Evolutionary conservation across 208 protist genomes (phyloP).

Genomic region (Porcisia deanei): DNA sequence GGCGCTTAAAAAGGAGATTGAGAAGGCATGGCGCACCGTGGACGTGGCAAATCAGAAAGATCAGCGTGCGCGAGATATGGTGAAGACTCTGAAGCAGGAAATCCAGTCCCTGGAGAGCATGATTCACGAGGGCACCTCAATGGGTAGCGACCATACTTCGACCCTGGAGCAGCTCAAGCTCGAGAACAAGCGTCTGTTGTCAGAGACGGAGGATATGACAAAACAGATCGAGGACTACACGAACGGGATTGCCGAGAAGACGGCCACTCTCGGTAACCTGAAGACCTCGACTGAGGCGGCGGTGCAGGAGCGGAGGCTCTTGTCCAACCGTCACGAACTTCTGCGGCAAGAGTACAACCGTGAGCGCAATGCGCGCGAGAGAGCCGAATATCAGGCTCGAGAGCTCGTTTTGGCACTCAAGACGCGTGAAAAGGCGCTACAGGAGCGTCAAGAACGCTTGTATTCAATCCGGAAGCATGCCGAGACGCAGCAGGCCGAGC

Average conservation of each 20-base stretch:
- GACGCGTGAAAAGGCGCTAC: conserved; percentile 63
- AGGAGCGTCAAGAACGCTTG: conserved; percentile 41
- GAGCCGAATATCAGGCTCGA: conserved; percentile 88
- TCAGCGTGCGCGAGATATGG: conserved; percentile 94
- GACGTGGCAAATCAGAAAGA: conserved; percentile 98
- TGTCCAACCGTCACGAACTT: conserved; percentile 59
- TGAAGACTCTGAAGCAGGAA: conserved; percentile 95
- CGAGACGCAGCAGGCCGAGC: conserved; percentile 48
- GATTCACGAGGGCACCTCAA: conserved; percentile 91
- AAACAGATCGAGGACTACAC: conserved; percentile 88
- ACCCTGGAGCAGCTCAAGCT: conserved; percentile 95
- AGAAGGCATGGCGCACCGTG: conserved; percentile 98
- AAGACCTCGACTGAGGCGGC: conserved; percentile 57
- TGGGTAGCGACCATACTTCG: conserved; percentile 93
- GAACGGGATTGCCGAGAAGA: conserved; percentile 65
- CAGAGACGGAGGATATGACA: conserved; percentile 91
- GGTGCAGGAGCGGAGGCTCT: conserved; percentile 55
- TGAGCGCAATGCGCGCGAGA: conserved; percentile 89
- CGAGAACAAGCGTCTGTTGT: conserved; percentile 94
- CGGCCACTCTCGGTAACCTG: conserved; percentile 34
- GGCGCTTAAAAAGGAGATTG: conserved; percentile 96
- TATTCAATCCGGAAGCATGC: conserved; percentile 34
- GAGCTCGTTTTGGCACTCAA: conserved; percentile 83
- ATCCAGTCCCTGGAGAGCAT: conserved; percentile 93
- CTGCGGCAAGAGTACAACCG: conserved; percentile 80